Base-by-base conservation (phyloP, 176 grass and related monocot genomes). In the Triticum timopheevii region DNA sequence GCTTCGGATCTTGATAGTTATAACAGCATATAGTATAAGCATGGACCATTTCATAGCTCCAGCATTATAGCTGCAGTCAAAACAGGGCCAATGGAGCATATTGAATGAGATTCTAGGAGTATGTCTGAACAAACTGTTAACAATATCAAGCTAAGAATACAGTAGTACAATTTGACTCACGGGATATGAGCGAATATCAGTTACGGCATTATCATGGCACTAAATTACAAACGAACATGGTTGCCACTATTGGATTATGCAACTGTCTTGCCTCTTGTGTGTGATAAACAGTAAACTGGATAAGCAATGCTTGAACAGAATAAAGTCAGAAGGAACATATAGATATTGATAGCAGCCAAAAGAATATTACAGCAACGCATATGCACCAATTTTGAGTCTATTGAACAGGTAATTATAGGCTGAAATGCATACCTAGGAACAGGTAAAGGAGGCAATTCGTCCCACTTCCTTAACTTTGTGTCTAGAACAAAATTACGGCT, bases 401-500 rank as follows among this genome's bases (percentile, higher is more conserved):
- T 25, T 1, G 17, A 66, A 77, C 49, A 22, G 9, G 33, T 58
- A 17, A 30, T 67, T 38, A 54, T 45, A 61, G 54, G 24, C 73
- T 78, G 73, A 39, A 61, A 40, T 59, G 83, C 63, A 83, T 80
- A 93, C 95, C 95, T 92, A 69, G 93, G 93, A 64, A 88, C 39
- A 83, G 95, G 90, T 65, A 98, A 87, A n/a, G 90, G 86, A 28
- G 91, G 95, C 78, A 98, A 82, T 5, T 92, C 80, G 40, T 71
- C 61, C 96, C 93, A 98, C 25, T 85, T 54, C 82, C 85, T 92
- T 50, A 79, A 95, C 68, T 93, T 82, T 38, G 96, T 95, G 88
- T 98, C 93, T 35, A 98, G 54, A 64, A 92, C 93, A 16, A 98
- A 98, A 39, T 92, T 95, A 22, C 78, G 88, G 77, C 90, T 91